These are phyloP conservation scores for Leccinum incarnatum DNA, from an alignment of 768 basidiomycete species.

Conservation along the genomic window DNA sequence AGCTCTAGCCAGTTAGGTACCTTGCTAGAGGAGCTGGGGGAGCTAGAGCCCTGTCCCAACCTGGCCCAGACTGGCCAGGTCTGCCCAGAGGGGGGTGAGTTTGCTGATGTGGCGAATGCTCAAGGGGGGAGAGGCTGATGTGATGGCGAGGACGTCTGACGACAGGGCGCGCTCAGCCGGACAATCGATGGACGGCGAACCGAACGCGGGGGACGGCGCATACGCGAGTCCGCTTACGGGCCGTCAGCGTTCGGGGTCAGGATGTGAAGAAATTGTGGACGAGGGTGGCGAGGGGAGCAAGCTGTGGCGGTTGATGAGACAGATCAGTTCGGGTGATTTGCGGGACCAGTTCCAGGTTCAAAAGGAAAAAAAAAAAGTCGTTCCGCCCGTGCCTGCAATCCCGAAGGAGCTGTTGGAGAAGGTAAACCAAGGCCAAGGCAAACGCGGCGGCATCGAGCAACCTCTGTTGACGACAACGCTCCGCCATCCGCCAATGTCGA, in stretches of 20 bases:
- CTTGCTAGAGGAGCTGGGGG: too few relatives aligned
- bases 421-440: conserved; percentile 1
- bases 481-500: conserved; percentile 1
- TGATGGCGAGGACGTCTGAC: conserved; percentile 11
- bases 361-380: conserved; percentile 15
- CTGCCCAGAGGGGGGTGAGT: too few relatives aligned
- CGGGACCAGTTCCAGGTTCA: conserved; percentile 44
- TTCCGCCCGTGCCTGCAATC: conserved; percentile 61
- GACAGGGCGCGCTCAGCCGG: conserved; percentile 19
- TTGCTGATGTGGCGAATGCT: conserved; percentile 33
- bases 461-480: conserved; percentile 4
- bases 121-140: conserved; percentile 1
- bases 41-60: too few relatives aligned
- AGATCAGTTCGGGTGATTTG: conserved; percentile 62
- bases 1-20: too few relatives aligned
- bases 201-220: conserved; percentile 6
- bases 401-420: conserved; percentile 42
- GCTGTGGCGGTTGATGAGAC: conserved; percentile 69
- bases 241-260: background rate
- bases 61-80: too few relatives aligned
- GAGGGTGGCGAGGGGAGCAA: conserved; percentile 36
- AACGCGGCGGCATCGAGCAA: conserved; percentile 3
- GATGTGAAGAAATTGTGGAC: conserved; percentile 9
- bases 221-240: conserved; percentile 12
- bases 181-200: conserved; percentile 19